Conservation (phyloP, 2,329 filamentous ascomycete species). For the Talaromyces sp. region DNA sequence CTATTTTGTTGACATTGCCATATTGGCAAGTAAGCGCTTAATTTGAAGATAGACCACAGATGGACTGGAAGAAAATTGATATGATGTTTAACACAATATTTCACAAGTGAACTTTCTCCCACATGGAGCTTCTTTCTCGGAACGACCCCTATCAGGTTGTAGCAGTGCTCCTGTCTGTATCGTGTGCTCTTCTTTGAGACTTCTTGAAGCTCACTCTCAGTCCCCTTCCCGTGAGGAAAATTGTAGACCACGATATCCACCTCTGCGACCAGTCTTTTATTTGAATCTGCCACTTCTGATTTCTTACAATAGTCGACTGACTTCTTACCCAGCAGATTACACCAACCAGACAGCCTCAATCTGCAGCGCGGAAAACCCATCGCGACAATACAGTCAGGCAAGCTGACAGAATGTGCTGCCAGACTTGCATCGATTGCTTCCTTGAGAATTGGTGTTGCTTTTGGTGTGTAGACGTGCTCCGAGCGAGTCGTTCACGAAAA, state of each 20-base stretch:
- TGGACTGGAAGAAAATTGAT: not conserved
- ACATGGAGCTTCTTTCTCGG: not conserved
- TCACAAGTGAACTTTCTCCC: not conserved
- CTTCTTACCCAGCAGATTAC: not conserved
- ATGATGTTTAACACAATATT: not conserved
- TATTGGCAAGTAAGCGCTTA: too few relatives aligned
- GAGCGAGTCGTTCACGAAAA: not conserved
- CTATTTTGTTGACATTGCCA: not conserved
- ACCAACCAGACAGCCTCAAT: not conserved
- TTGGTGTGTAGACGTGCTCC: not conserved
- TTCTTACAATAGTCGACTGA: not conserved
- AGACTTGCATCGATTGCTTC: not conserved
- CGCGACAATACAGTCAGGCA: not conserved
- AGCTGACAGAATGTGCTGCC: not conserved
- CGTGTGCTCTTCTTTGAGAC: not conserved
- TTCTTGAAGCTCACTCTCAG: not conserved
- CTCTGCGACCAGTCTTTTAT: not conserved
- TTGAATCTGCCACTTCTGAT: not conserved
- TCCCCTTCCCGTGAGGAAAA: not conserved
- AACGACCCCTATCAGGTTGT: not conserved
- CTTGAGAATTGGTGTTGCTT: not conserved
- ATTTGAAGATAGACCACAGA: not conserved
- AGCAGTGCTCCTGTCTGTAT: not conserved
- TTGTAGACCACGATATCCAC: not conserved
- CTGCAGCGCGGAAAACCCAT: not conserved